A percentile compares a stretch with the other conserved stretches of the same genome.
Evolutionary conservation across 345 rosid genomes (phyloP).

Genomic region (Gossypium sturtianum): DNA sequence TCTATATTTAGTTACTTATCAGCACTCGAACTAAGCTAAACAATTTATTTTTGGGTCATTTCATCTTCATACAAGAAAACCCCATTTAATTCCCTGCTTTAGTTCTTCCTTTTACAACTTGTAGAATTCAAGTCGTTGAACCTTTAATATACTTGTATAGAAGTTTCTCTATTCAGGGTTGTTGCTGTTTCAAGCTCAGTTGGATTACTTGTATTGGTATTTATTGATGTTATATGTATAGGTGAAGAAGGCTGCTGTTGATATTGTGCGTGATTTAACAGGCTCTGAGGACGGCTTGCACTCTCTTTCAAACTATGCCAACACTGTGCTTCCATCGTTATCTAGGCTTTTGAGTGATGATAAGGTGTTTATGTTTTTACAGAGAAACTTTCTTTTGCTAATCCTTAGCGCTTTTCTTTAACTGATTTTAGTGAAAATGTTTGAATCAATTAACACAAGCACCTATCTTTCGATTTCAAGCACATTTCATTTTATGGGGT

Average conservation of each 20-base stretch:
- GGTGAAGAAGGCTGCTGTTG: constrained; percentile 89
- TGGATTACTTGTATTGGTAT: background rate
- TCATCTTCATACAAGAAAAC: background rate
- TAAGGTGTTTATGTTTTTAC: constrained; percentile 38
- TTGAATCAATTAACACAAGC: background rate
- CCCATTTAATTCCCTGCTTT: background rate
- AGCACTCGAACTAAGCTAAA: background rate
- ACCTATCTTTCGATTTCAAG: background rate
- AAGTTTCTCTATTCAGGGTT: background rate
- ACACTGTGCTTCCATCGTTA: constrained; percentile 49
- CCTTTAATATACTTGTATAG: background rate
- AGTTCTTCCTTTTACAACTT: background rate
- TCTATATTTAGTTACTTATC: background rate
- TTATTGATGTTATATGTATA: constrained; percentile 10
- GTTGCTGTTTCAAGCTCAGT: background rate
- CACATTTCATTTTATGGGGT: background rate
- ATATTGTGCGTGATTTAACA: constrained; percentile 72
- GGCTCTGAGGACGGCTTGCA: constrained; percentile 78
- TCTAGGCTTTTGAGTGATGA: constrained; percentile 53
- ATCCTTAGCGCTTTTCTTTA: background rate
- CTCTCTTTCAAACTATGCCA: constrained; percentile 52
- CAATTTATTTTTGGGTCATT: constrained; percentile 8
- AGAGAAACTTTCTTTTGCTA: background rate
- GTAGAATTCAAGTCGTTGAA: background rate
- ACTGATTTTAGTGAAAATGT: background rate